A percentile compares a stretch with the other conserved stretches of the same genome.
These are phyloP conservation scores for Rhipidocladum racemiflorum DNA, from an alignment of 176 grass and related monocot species.

Conservation along the genomic window DNA sequence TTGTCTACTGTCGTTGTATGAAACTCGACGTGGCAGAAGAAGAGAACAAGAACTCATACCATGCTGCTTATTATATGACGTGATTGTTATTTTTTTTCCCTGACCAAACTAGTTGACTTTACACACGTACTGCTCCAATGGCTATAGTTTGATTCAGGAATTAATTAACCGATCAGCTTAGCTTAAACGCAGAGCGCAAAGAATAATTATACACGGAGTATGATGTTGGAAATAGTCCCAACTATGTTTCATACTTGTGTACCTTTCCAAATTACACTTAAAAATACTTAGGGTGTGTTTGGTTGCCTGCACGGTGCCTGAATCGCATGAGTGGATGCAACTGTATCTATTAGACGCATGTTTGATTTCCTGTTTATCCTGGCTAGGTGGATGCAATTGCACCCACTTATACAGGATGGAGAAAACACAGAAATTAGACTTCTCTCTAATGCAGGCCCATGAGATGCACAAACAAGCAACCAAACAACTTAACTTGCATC, in stretches of 20 bases:
- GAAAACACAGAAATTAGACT: too few species aligned
- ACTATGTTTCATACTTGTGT: neutral
- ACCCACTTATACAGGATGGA: too few species aligned
- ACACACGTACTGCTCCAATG: neutral
- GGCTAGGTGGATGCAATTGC: too few species aligned
- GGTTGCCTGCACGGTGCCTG: too few species aligned
- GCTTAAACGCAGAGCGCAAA: neutral
- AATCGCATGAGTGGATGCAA: too few species aligned
- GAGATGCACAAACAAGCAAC: too few species aligned
- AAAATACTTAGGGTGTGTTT: neutral
- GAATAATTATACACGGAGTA: neutral
- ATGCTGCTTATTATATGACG: neutral
- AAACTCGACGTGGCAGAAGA: neutral
- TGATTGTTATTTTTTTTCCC: neutral
- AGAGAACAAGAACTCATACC: neutral
- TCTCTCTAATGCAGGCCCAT: too few species aligned
- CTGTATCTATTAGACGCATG: too few species aligned
- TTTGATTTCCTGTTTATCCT: too few species aligned
- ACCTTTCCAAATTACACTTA: neutral
- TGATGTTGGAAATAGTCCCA: neutral
- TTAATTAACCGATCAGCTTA: neutral
- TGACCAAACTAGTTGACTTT: neutral
- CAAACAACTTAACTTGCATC: too few species aligned
- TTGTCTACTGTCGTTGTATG: neutral
- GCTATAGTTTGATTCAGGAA: neutral